Base-by-base conservation (phyloP, 2,329 filamentous ascomycete genomes). In the Aspergillus fumigatiaffinis region DNA sequence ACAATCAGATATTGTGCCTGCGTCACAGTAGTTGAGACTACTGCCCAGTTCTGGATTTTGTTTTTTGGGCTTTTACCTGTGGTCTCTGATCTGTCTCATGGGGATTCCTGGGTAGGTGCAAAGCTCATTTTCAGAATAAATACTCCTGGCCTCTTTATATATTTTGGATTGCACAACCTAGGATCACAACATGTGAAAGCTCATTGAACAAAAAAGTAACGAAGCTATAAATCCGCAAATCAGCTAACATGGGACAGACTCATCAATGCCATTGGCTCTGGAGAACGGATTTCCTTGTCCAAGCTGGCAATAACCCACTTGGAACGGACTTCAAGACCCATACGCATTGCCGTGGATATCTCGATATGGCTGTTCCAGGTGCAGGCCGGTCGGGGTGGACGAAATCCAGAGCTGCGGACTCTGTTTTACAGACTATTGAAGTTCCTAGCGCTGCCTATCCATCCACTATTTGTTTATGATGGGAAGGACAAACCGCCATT, bases 341-440 rank as follows among this genome's bases (percentile, higher is more conserved):
- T 97, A 44, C 88, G 92, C 44, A 81, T 99, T 50, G 94, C 94
- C 42, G 89, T 99, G 62, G 94, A 99, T 71, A 89, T 96, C 65
- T 91, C 92, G 2, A 97, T 99, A 70, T 99, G 94, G 94, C 89
- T 96, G 48, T 97, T 96, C 69, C 94, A 99, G 69, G 88, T 88
- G 12, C 92, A 96, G 70, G 88, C 91, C 14, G 90, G 90, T 20
- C 86, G 87, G 77, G 91, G 93, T 50, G 94, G 94, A 58, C 86
- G 87, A 10, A 97, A 97, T 66, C 93, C 94, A 6, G 92, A 92
- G 1, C 82, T 97, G 41, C 85, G 94, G 56, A 97, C 92, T 1
- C 84, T 99, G 25, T 97, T 97, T 76, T 97, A 95, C 74, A 89
- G 94, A 35, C 84, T 97, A 0, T 79, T 93, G 1, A 88, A 90